Base-by-base conservation (phyloP, 768 basidiomycete genomes). In the Floccularia luteovirens region DNA sequence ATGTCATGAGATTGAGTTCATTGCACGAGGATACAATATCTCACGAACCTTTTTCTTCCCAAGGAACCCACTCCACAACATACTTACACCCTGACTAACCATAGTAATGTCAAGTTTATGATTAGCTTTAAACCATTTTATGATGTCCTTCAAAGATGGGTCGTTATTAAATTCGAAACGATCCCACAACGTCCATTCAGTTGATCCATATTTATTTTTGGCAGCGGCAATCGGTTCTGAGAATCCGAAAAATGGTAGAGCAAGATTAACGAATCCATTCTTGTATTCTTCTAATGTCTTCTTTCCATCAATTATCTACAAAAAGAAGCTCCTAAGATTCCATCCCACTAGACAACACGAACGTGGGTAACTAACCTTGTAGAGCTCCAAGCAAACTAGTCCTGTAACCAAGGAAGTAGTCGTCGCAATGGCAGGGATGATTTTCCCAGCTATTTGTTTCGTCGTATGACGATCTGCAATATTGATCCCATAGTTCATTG, bases 361-460 rank as follows among this genome's bases (percentile, higher is more conserved):
- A n/a, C 5, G 4, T 25, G 16, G 21, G 19, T 1, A 19, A 41
- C 59, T 43, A 50, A 86, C 90, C 80, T 99, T 99, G 74, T 94
- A 97, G 28, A 99, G 75, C 64, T 99, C 96, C 38, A 98, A 62
- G 61, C 94, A 97, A 33, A 94, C 90, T 43, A 98, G 62, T 14
- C 94, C 94, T n/a, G 90, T 90, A 35, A 96, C 88, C 36, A 97
- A 75, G 13, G 92, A 83, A 1, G 96, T 98, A 3, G 94, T 97
- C 4, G 94, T 98, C n/a, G 93, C 94, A 54, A 98, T 97, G 16
- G 96, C 96, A 43, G 96, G 96, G 48, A 99, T 98, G 56, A 98
- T 98, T 72, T 98, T 98, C 36, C 96, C 94, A 11, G 93, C 93
- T 54, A 97, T 94, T 60, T 92, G 88, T 69, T 98, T 98, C 30